Evolutionary conservation across 208 protist genomes (phyloP).

Genomic region (Leishmania aethiopica): DNA sequence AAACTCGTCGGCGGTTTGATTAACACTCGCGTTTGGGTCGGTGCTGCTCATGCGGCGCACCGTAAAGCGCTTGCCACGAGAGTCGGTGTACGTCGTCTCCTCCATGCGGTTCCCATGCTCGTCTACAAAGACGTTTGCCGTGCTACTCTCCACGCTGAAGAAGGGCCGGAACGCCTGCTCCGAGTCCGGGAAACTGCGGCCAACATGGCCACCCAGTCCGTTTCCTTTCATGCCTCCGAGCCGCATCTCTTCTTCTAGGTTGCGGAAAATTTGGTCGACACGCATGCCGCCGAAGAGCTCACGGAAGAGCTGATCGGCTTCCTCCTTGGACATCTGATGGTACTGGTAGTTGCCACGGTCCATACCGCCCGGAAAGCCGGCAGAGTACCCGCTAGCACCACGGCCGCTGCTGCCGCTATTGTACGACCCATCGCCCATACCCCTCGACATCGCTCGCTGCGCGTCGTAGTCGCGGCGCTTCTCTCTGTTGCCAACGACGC

Average conservation of each 20-base stretch:
- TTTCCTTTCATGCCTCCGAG: slow-evolving; percentile 32
- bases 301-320: slow-evolving; percentile 83
- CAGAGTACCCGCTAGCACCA: neutral
- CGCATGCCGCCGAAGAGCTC: slow-evolving; percentile 88
- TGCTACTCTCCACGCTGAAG: slow-evolving; percentile 48
- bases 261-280: slow-evolving; percentile 86
- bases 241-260: slow-evolving; percentile 82
- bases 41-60: slow-evolving; percentile 65
- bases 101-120: slow-evolving; percentile 83
- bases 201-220: slow-evolving; percentile 40
- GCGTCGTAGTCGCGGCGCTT: slow-evolving; percentile 83
- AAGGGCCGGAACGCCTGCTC: slow-evolving; percentile 72
- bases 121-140: slow-evolving; percentile 62
- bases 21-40: slow-evolving; percentile 72
- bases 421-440: slow-evolving; percentile 24
- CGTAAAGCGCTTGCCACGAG: slow-evolving; percentile 67
- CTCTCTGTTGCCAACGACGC: slow-evolving; percentile 74
- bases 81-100: slow-evolving; percentile 75
- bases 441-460: slow-evolving; percentile 39
- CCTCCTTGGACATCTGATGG: slow-evolving; percentile 87
- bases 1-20: slow-evolving; percentile 68
- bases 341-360: slow-evolving; percentile 41
- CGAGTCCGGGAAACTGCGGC: slow-evolving; percentile 34
- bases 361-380: slow-evolving; percentile 21
- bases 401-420: slow-evolving; percentile 10